These are phyloP conservation scores for Solanum gracilifrons DNA, from an alignment of 257 asterid genomes.

Conservation along the genomic window DNA sequence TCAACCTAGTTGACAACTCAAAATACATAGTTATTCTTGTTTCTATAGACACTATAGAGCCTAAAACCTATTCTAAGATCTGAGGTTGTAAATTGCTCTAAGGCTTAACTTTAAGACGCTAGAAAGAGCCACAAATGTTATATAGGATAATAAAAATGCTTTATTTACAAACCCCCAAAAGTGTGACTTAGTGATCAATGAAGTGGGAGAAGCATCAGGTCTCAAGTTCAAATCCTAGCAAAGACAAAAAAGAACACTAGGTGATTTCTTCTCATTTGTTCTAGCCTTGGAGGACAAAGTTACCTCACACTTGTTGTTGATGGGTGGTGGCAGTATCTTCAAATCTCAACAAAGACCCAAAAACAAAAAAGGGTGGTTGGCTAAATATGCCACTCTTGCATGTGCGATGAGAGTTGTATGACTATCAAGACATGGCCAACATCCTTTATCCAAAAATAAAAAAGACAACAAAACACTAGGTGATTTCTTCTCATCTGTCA, in stretches of 20 bases:
- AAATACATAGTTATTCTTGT: neutral
- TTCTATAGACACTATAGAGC: neutral
- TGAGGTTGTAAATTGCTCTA: neutral
- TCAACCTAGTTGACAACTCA: neutral
- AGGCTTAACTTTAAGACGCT: neutral
- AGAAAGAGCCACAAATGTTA: neutral
- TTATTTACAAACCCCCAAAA: neutral
- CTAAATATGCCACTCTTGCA: too few species aligned
- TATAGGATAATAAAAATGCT: neutral
- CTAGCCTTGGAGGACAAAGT: neutral
- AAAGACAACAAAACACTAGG: neutral
- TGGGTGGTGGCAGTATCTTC: neutral
- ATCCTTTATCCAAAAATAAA: too few species aligned
- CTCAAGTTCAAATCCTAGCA: neutral
- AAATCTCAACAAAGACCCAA: neutral
- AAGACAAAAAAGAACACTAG: neutral
- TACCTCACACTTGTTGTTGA: neutral
- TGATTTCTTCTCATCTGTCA: neutral
- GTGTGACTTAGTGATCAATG: neutral
- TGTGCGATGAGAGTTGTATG: too few species aligned
- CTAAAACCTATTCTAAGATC: neutral
- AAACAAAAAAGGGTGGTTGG: neutral
- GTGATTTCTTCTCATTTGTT: neutral
- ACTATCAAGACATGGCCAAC: too few species aligned
- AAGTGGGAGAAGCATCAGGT: neutral